Evolutionary conservation across 2,329 filamentous ascomycete species (phyloP), one percentile per base, ranked within the genome.

Genomic region (Grosmannia clavigera): DNA sequence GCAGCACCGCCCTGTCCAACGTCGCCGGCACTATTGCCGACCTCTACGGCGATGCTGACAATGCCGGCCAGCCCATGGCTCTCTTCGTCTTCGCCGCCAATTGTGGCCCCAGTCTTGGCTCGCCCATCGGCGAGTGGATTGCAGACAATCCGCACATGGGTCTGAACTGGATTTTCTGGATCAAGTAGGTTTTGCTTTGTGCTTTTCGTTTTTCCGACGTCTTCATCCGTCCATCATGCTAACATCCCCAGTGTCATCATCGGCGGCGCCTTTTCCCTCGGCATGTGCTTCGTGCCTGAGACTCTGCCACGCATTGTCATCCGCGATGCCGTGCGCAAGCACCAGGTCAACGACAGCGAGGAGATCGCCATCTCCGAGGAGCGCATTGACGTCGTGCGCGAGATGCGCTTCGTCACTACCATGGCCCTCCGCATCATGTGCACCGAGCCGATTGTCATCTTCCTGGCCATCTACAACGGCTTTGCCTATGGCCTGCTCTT

Each of bases 401-500:
- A 61, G 46, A 61, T 61, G 35, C 51, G 56, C 52, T 61, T 61
- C 51, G 31, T 61, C 60, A 58, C 60, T 22, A 61, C 60, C 51
- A 61, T 61, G 60, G 60, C 60, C 22, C 9, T 61, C 12, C 60
- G 60, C 43, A 61, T 61, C 57, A 61, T 61, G 60, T 19, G 58
- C 29, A 51, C 43, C 27, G 60, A 61, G 57, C 60, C 60, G 16
- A 61, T 61, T 22, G 60, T 61, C 29, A 61, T 38, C 29, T 61
- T 61, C 33, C 27, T 61, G 40, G 60, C 60, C 52, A 27, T 61
- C 29, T 61, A 61, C 60, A 61, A 61, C 57, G 60, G 60, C 52
- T 61, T 61, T 40, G 55, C 60, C 52, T 61, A 61, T 52, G 60
- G 60, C 14, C 60, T 61, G 27, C 57, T 61, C 19, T 61, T 61